Base-by-base conservation (phyloP, 192 early-diverging fungal species). In the Gonapodya sp. region DNA sequence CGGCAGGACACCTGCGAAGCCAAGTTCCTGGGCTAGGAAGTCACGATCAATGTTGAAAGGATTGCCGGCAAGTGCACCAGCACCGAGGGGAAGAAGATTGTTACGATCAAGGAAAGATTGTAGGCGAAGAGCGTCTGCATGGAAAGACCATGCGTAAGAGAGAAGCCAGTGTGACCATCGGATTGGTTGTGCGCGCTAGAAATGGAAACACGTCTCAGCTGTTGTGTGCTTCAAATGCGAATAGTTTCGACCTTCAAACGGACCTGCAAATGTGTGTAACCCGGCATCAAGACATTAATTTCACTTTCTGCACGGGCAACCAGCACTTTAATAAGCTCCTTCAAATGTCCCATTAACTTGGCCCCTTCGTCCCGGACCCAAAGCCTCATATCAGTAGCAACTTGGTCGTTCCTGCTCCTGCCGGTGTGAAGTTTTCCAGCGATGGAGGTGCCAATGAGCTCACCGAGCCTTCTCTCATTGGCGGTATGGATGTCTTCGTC, bases 401-500 rank as follows among this genome's bases (percentile, higher is more conserved):
- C 97, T 84, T 99, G 97, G 84, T 99, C 97, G 87, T 98, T 98
- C 80, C 97, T 91, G 80, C 92, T 93, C 36, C 97, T 91, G 16
- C 96, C 97, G 18, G 97, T 99, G 85, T 99, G 97, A 79, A 99
- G 94, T 83, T 98, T 98, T 35, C 97, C 97, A 36, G 95, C 95
- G 18, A 97, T 93, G 46, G 79, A 80, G 31, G 91, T 80, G 0
- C 97, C 97, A 74, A 99, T 90, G 24, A 98, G 80, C 86, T 99
- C 97, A 34, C 93, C 93, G 35, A 99, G 87, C 35, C 97, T 89
- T 64, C 97, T 92, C 84, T 99, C 97, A 83, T 99, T 99, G 81
- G 97, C 97, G 0, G 96, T 99, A 86, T 99, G 97, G 84, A 99
- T 99, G 87, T 99, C 97, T 84, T 99, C 97, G 86, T 99, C 97